phyloP scores from a whole-genome alignment of 164 flowering plant species.

The Berberis vulgaris region DNA sequence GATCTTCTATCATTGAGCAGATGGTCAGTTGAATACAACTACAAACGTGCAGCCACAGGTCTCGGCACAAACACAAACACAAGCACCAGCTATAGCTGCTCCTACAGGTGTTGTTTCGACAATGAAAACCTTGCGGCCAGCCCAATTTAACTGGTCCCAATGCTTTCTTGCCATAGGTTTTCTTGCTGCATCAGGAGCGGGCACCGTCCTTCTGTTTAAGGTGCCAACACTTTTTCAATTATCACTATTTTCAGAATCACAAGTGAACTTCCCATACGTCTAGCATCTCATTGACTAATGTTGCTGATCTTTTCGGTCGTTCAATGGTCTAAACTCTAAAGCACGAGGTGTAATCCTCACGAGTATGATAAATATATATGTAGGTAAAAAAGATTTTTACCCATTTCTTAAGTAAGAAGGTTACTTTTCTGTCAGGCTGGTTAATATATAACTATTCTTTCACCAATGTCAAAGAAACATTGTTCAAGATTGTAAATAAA shows the following conservation, averaged over 20 bases:
- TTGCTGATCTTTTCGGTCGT: too few species aligned
- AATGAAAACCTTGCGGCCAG: slow-evolving; percentile 18
- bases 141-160: slow-evolving; percentile 76
- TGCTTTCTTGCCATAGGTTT: slow-evolving; percentile 68
- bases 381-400: too few species aligned
- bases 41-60: slow-evolving; percentile 38
- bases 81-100: slow-evolving; percentile 38
- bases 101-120: slow-evolving; percentile 35
- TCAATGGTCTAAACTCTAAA: too few species aligned
- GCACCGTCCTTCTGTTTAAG: slow-evolving; percentile 74
- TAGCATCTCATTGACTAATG: background rate
- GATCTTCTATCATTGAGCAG: slow-evolving; percentile 21
- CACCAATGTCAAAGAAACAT: background rate
- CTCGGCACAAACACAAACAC: slow-evolving; percentile 34
- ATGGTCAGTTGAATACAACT: slow-evolving; percentile 41
- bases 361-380: too few species aligned
- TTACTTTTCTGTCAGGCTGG: too few species aligned
- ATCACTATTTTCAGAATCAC: too few species aligned
- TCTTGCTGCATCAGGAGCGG: slow-evolving; percentile 85
- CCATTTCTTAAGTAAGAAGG: too few species aligned
- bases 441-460: too few species aligned
- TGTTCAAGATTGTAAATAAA: background rate
- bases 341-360: too few species aligned
- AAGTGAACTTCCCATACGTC: background rate
- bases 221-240: slow-evolving; percentile 23